phyloP scores from a whole-genome alignment of 345 rosid species.

The Adansonia digitata region DNA sequence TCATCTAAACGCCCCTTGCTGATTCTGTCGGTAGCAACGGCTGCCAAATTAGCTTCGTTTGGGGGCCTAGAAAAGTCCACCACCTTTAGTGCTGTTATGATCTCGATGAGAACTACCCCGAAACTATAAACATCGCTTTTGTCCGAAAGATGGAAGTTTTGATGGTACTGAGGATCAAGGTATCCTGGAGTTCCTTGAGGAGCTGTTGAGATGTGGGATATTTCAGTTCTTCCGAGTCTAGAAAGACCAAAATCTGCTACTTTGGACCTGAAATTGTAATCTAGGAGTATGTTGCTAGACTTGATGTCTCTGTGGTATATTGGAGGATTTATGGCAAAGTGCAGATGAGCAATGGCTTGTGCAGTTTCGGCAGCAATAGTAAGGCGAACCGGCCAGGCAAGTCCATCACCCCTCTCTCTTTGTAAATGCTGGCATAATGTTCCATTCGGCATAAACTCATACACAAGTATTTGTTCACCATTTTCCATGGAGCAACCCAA shows the following conservation, averaged over 20 bases:
- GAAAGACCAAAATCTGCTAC: constrained; percentile 96
- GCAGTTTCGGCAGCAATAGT: constrained; percentile 68
- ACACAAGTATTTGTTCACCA: constrained; percentile 73
- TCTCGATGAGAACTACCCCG: constrained; percentile 64
- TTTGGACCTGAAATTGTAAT: constrained; percentile 56
- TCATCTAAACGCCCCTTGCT: constrained; percentile 47
- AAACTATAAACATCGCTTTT: constrained; percentile 85
- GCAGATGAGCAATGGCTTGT: constrained; percentile 74
- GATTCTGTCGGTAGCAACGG: constrained; percentile 54
- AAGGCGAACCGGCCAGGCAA: constrained; percentile 64
- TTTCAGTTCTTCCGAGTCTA: constrained; percentile 65
- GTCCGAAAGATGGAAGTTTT: constrained; percentile 74
- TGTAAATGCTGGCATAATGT: constrained; percentile 76
- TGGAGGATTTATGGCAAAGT: constrained; percentile 65
- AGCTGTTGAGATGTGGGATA: constrained; percentile 88
- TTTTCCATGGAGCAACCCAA: constrained; percentile 69
- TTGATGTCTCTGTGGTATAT: constrained; percentile 83
- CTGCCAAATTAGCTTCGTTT: constrained; percentile 60
- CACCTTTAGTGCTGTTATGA: constrained; percentile 57
- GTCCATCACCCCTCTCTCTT: constrained; percentile 53
- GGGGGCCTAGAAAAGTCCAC: constrained; percentile 52
- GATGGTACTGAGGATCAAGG: constrained; percentile 85
- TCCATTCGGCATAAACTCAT: constrained; percentile 89
- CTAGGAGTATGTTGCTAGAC: constrained; percentile 83
- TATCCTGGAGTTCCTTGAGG: constrained; percentile 96